Conservation (phyloP, 768 basidiomycete species). For the Multifurca ochricompacta region DNA sequence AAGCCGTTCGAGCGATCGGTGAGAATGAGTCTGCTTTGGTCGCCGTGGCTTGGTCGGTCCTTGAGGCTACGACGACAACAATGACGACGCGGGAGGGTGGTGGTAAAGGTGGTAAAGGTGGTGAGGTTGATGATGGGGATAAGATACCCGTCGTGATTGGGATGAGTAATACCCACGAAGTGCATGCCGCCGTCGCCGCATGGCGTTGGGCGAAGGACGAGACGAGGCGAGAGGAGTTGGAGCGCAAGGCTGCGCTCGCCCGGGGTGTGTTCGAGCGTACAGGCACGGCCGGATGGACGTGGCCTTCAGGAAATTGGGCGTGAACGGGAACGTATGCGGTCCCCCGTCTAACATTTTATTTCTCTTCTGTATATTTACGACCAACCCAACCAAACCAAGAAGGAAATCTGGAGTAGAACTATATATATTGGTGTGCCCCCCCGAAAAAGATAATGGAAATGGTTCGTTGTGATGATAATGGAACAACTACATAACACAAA, state of each 20-base stretch:
- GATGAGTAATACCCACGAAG: conserved; percentile 60
- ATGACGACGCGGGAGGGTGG: conserved; percentile 20
- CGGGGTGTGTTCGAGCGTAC: conserved; percentile 38
- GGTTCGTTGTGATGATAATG: too few species aligned
- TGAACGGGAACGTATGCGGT: neutral
- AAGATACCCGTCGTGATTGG: conserved; percentile 63
- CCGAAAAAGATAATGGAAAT: too few species aligned
- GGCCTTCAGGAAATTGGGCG: conserved; percentile 9
- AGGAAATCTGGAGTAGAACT: too few species aligned
- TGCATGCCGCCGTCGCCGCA: conserved; percentile 61
- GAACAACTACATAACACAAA: too few species aligned
- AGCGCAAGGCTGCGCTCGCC: conserved; percentile 39
- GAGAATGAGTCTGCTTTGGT: conserved; percentile 48
- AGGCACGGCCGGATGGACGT: conserved; percentile 45
- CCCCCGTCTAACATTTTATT: too few species aligned
- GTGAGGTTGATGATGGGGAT: neutral
- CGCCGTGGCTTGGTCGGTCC: conserved; percentile 67
- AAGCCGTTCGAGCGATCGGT: conserved; percentile 31
- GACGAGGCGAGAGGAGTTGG: conserved; percentile 29
- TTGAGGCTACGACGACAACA: conserved; percentile 25
- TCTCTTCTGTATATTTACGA: too few species aligned
- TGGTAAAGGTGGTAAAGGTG: neutral
- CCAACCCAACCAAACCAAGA: too few species aligned
- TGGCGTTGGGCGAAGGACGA: conserved; percentile 54
- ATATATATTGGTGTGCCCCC: too few species aligned